Percentiles rank a stretch among this genome's conserved stretches.
phyloP scores from a whole-genome alignment of 495 filamentous ascomycete species.

The Lepraria neglecta region DNA sequence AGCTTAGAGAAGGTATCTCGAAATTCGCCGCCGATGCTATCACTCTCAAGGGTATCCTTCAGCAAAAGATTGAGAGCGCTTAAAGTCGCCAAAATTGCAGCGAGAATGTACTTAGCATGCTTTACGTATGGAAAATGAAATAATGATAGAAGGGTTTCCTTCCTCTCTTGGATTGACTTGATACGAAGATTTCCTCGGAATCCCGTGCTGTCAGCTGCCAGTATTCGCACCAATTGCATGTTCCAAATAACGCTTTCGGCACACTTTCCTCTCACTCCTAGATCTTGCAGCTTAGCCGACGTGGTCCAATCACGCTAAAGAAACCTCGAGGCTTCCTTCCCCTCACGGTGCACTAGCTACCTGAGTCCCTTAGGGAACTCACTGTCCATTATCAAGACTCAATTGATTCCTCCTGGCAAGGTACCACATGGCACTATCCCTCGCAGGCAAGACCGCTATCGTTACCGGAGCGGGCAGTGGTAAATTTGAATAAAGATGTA shows the following conservation, averaged over 20 bases:
- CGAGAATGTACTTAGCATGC: conserved; percentile 15
- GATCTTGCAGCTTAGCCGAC: conserved; percentile 3
- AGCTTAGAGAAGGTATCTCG: conserved; percentile 97
- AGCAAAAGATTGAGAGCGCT: conserved; percentile 64
- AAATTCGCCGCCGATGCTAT: conserved; percentile 96
- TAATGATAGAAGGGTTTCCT: neutral
- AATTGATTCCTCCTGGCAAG: neutral
- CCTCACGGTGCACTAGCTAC: neutral
- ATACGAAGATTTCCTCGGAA: too few relatives aligned
- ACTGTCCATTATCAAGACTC: neutral
- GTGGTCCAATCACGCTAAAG: neutral
- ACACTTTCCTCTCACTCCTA: neutral
- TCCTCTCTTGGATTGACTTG: too few relatives aligned
- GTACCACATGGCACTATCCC: conserved; percentile 37
- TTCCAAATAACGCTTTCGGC: neutral
- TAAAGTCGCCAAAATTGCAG: conserved; percentile 12
- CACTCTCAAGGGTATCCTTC: conserved; percentile 86
- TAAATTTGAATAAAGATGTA: conserved; percentile 31
- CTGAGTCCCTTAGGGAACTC: too few relatives aligned
- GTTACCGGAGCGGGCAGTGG: conserved; percentile 67
- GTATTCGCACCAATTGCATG: too few relatives aligned
- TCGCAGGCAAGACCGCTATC: conserved; percentile 59
- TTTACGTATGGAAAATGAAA: conserved; percentile 14
- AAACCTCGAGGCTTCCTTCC: neutral
- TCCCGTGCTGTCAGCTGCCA: too few relatives aligned